Percentiles rank a stretch among this genome's conserved stretches.
These are phyloP conservation scores for Melaleuca alternifolia DNA, from an alignment of 345 rosid species.

Conservation along the genomic window DNA sequence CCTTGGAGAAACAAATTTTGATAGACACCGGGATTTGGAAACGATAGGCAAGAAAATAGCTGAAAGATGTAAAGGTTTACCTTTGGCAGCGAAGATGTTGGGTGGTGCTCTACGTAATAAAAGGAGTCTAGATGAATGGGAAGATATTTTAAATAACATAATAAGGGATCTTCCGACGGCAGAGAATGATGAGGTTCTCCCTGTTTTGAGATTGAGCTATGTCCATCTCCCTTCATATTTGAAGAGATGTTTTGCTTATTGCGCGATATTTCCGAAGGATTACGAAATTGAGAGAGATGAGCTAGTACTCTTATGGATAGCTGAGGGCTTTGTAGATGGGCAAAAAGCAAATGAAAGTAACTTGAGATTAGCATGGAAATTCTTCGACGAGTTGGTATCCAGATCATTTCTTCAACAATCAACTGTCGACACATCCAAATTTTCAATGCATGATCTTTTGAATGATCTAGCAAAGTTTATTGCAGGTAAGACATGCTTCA, in stretches of 20 bases:
- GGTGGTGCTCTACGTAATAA: background rate
- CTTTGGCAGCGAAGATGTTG: background rate
- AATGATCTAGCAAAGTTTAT: background rate
- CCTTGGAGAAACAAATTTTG: background rate
- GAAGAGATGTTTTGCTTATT: background rate
- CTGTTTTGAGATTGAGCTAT: background rate
- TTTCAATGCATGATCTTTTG: background rate
- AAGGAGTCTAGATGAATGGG: accelerated
- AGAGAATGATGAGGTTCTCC: background rate
- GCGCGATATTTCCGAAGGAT: background rate
- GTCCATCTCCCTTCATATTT: background rate
- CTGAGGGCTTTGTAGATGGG: background rate
- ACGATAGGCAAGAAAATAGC: background rate
- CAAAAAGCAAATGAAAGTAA: background rate
- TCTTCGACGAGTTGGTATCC: background rate
- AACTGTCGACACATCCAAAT: background rate
- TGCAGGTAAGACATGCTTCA: background rate
- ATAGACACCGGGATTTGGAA: background rate
- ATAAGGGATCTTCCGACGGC: accelerated
- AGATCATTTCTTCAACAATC: background rate
- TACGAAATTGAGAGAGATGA: background rate
- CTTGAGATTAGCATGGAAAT: background rate
- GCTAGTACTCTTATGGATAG: background rate
- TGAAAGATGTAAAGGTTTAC: background rate
- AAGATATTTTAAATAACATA: background rate